These are phyloP conservation scores for Hypoxylon sp. DNA, from an alignment of 2,329 filamentous ascomycete species.

Conservation along the genomic window DNA sequence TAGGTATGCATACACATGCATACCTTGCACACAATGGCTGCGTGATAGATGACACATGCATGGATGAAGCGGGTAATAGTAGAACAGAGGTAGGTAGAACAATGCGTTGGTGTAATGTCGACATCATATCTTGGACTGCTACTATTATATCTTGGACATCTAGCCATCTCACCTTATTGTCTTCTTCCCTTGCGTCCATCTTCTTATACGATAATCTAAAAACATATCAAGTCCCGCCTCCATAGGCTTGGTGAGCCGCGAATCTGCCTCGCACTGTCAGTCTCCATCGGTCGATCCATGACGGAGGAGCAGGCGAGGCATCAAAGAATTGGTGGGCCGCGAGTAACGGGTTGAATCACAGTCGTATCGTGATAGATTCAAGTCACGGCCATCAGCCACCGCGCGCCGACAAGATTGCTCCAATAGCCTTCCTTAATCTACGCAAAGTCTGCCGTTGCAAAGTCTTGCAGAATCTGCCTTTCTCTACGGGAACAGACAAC, in stretches of 20 bases:
- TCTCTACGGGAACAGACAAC: background rate
- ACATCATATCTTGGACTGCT: constrained; percentile 5
- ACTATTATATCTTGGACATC: too few relatives aligned
- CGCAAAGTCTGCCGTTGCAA: background rate
- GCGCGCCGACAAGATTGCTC: background rate
- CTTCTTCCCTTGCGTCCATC: too few relatives aligned
- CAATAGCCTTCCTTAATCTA: constrained; percentile 7
- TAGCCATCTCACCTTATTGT: too few relatives aligned
- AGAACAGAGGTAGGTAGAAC: background rate
- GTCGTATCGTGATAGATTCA: background rate
- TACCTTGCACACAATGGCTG: background rate
- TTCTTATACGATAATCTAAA: too few relatives aligned
- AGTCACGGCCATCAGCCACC: background rate
- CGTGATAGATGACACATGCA: too few relatives aligned
- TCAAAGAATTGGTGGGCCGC: background rate
- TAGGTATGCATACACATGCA: background rate
- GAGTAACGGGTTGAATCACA: background rate
- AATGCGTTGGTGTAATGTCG: background rate
- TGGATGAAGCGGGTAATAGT: background rate
- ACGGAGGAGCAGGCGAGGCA: background rate
- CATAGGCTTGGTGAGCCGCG: constrained; percentile 7
- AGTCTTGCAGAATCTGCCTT: background rate
- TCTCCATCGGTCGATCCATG: background rate
- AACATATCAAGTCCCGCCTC: constrained; percentile 17
- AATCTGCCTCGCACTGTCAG: constrained; percentile 3